Percentiles rank a stretch among this genome's conserved stretches.
phyloP scores from a whole-genome alignment of 345 rosid species.

The Linum trigynum region DNA sequence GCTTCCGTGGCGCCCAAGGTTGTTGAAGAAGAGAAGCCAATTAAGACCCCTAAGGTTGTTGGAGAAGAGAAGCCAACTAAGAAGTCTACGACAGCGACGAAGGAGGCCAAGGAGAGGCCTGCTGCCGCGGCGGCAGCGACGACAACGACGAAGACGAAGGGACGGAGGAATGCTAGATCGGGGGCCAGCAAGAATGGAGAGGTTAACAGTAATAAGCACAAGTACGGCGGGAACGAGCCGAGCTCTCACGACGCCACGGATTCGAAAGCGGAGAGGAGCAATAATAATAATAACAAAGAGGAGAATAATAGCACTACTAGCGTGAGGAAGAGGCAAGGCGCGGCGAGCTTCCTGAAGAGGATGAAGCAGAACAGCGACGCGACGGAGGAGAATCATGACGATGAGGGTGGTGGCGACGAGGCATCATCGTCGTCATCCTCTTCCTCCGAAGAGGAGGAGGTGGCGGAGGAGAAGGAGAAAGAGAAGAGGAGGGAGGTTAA shows the following conservation, averaged over 20 bases:
- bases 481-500: not conserved
- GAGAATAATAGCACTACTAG: not conserved
- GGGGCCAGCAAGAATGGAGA: constrained; percentile 20
- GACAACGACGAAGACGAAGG: constrained; percentile 2
- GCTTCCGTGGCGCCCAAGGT: not conserved
- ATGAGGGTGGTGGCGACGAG: not conserved
- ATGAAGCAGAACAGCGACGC: constrained; percentile 38
- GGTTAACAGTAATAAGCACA: constrained; percentile 13
- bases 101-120: not conserved
- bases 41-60: not conserved
- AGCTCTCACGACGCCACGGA: constrained; percentile 38
- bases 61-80: not conserved
- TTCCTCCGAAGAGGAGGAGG: constrained; percentile 12
- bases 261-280: constrained; percentile 25
- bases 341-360: constrained; percentile 39
- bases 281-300: constrained; percentile 7
- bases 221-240: constrained; percentile 39
- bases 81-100: not conserved
- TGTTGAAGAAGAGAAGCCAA: not conserved
- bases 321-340: constrained; percentile 33
- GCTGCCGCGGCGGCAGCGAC: not conserved
- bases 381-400: constrained; percentile 8
- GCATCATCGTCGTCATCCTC: constrained; percentile 10
- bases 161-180: constrained; percentile 14
- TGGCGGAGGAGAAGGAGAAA: constrained; percentile 6